Percentiles rank a stretch among this genome's conserved stretches.
Evolutionary conservation across 2,329 filamentous ascomycete genomes (phyloP).

Genomic region (Orbilia brochopaga): DNA sequence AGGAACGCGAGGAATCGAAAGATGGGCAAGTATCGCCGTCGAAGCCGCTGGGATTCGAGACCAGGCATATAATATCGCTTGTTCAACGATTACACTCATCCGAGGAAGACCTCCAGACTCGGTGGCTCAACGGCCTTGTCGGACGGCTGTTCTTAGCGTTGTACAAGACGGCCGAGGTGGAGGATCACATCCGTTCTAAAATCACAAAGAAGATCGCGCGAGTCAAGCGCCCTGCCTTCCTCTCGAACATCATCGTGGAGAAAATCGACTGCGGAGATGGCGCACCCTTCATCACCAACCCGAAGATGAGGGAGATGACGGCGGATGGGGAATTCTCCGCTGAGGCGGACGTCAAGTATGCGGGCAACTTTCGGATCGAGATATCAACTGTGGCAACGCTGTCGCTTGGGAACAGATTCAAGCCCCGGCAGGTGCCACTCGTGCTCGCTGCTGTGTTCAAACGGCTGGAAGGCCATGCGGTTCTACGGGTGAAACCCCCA

Average conservation of each 20-base stretch:
- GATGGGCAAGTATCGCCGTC: conserved; percentile 62
- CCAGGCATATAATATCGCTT: conserved; percentile 83
- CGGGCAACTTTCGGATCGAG: conserved; percentile 85
- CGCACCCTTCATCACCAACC: conserved; percentile 86
- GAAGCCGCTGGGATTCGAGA: conserved; percentile 75
- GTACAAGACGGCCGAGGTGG: conserved; percentile 81
- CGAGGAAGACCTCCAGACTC: conserved; percentile 85
- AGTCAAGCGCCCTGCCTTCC: conserved; percentile 87
- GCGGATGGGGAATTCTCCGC: conserved; percentile 88
- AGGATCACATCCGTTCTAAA: conserved; percentile 79
- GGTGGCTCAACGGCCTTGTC: conserved; percentile 91
- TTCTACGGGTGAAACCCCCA: conserved; percentile 89
- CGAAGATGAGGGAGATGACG: conserved; percentile 83
- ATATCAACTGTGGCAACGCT: conserved; percentile 92
- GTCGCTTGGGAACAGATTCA: conserved; percentile 86
- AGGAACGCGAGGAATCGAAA: conserved; percentile 67
- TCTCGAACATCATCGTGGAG: conserved; percentile 81
- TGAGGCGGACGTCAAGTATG: conserved; percentile 86
- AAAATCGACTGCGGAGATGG: conserved; percentile 85
- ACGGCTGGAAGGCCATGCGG: conserved; percentile 80
- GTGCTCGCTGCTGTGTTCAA: conserved; percentile 84
- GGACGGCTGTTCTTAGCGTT: conserved; percentile 86
- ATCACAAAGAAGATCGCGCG: conserved; percentile 95
- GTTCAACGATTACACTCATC: conserved; percentile 90
- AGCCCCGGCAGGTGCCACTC: conserved; percentile 85